phyloP scores from a whole-genome alignment of 75 land plant genomes.

The Pinus tabuliformis region DNA sequence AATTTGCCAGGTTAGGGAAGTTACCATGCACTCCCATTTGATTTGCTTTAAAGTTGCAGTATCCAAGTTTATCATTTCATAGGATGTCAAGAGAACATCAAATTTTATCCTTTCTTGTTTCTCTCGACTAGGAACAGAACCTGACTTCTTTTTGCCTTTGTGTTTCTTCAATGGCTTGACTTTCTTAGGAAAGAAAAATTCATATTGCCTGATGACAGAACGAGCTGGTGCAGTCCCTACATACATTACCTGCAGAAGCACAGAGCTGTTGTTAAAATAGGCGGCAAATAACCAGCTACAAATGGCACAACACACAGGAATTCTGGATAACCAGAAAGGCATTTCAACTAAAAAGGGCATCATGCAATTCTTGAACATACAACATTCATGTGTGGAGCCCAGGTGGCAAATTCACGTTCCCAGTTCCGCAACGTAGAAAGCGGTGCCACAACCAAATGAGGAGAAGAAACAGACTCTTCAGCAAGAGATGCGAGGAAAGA shows the following conservation, averaged over 20 bases:
- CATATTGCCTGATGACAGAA: constrained; percentile 73
- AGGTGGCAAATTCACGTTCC: constrained; percentile 99
- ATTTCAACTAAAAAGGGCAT: neutral
- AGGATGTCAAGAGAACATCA: constrained; percentile 96
- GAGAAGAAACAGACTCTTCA: constrained; percentile 60
- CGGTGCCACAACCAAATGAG: constrained; percentile 95
- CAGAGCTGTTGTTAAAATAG: neutral
- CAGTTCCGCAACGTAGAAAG: constrained; percentile 93
- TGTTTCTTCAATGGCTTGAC: constrained; percentile 31
- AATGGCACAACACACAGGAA: neutral
- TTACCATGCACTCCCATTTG: constrained; percentile 95
- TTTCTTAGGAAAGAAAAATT: constrained; percentile 72
- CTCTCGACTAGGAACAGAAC: constrained; percentile 25
- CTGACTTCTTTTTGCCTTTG: constrained; percentile 59
- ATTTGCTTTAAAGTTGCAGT: constrained; percentile 64
- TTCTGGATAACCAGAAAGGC: neutral
- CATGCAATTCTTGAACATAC: constrained; percentile 51
- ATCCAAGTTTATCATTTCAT: constrained; percentile 96
- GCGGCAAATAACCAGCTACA: constrained; percentile 11
- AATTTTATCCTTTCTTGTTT: constrained; percentile 90
- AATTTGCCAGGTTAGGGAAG: too few species aligned
- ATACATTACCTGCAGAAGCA: constrained; percentile 84
- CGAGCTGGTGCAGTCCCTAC: constrained; percentile 86
- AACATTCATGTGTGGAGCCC: constrained; percentile 98
- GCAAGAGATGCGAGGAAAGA: constrained; percentile 84